Conservation (phyloP, 768 basidiomycete genomes). For the Russula virescens region DNA sequence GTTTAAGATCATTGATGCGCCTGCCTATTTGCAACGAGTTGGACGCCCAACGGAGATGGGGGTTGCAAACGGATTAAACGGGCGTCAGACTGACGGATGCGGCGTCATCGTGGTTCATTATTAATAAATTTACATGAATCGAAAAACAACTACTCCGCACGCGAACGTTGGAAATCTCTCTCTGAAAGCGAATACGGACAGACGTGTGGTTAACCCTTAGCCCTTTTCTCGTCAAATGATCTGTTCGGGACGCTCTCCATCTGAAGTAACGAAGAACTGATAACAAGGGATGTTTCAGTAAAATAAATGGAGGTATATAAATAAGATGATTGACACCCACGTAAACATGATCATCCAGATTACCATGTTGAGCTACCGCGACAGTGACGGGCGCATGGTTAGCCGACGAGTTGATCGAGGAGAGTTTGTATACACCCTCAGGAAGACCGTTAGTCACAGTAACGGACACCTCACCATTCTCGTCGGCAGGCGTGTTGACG, state of each 20-base stretch:
- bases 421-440: conserved; percentile 52
- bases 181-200: no score
- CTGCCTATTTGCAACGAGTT: no score
- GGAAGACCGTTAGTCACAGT: conserved; percentile 51
- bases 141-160: no score
- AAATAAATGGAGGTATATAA: not conserved
- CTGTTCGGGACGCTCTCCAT: not conserved
- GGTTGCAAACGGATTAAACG: no score
- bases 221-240: no score
- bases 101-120: no score
- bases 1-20: no score
- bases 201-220: no score
- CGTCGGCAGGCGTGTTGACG: conserved; percentile 31
- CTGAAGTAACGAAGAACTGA: not conserved
- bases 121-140: no score
- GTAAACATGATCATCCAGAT: conserved; percentile 55
- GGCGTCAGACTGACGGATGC: no score
- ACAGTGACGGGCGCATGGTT: conserved; percentile 59
- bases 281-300: not conserved
- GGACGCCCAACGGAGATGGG: no score
- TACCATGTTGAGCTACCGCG: conserved; percentile 56
- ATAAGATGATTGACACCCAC: conserved; percentile 34
- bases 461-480: conserved; percentile 44
- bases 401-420: conserved; percentile 49
- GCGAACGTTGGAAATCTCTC: no score